A percentile compares a stretch with the other conserved stretches of the same genome.
These are phyloP conservation scores for Aureoboletus auriporus DNA, from an alignment of 768 basidiomycete genomes.

Conservation along the genomic window DNA sequence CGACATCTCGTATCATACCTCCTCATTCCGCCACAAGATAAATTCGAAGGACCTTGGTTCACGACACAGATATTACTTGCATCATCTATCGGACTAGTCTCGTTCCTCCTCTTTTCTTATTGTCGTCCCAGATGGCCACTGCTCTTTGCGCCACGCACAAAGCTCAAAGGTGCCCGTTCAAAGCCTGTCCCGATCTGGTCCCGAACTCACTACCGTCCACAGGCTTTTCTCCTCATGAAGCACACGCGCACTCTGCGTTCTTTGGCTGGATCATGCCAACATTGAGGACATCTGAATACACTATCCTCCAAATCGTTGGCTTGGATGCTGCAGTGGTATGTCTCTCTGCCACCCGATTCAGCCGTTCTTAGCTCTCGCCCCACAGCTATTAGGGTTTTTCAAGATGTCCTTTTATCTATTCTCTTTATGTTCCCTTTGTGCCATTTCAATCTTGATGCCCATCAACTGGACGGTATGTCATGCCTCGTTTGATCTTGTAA, in stretches of 20 bases:
- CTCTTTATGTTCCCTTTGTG: constrained; percentile 78
- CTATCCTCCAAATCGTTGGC: constrained; percentile 93
- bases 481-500: not conserved
- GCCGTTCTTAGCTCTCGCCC: not conserved
- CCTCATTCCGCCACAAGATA: constrained; percentile 41
- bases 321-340: constrained; percentile 93
- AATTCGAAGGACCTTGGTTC: constrained; percentile 94
- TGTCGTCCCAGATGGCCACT: constrained; percentile 85
- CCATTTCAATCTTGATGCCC: constrained; percentile 85
- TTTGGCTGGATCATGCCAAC: constrained; percentile 98
- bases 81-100: constrained; percentile 65
- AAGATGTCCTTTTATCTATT: constrained; percentile 95
- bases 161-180: constrained; percentile 72
- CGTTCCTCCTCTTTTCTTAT: constrained; percentile 87
- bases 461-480: constrained; percentile 82
- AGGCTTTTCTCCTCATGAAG: constrained; percentile 95
- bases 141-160: constrained; percentile 89
- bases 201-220: constrained; percentile 4
- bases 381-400: constrained; percentile 90
- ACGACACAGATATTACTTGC: constrained; percentile 85
- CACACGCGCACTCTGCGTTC: constrained; percentile 80
- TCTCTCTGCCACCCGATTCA: constrained; percentile 9
- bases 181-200: not conserved
- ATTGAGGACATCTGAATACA: constrained; percentile 83
- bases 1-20: not conserved